These are phyloP conservation scores for Malassezia slooffiae DNA, from an alignment of 1,284 basidiomycete species.

Conservation along the genomic window DNA sequence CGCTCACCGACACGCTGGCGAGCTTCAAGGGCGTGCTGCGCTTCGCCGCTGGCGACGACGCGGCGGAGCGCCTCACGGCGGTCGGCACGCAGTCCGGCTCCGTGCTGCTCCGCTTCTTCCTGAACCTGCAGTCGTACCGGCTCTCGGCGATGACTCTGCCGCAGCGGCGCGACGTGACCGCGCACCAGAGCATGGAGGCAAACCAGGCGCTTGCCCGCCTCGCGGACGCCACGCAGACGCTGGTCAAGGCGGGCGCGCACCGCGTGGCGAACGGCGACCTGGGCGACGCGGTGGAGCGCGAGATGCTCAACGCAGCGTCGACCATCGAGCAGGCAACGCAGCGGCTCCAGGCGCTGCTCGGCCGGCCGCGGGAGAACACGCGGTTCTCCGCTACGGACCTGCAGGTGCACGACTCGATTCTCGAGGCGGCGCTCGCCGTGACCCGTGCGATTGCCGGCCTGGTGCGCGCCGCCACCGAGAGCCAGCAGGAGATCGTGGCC, in stretches of 20 bases:
- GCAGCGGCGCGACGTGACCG: slow-evolving; percentile 73
- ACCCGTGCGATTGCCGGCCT: slow-evolving; percentile 87
- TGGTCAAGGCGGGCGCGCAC: slow-evolving; percentile 74
- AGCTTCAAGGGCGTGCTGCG: slow-evolving; percentile 93
- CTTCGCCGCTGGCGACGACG: slow-evolving; percentile 77
- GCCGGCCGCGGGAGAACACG: slow-evolving; percentile 69
- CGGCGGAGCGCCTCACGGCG: slow-evolving; percentile 72
- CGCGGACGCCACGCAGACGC: slow-evolving; percentile 71
- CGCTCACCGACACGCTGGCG: slow-evolving; percentile 76
- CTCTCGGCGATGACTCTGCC: slow-evolving; percentile 52
- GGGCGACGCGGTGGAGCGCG: slow-evolving; percentile 88
- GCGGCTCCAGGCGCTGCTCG: slow-evolving; percentile 78
- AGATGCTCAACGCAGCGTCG: slow-evolving; percentile 84
- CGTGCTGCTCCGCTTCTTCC: slow-evolving; percentile 78
- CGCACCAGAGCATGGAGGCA: slow-evolving; percentile 78
- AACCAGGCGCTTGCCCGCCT: slow-evolving; percentile 70
- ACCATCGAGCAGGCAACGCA: slow-evolving; percentile 89
- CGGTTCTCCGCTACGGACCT: slow-evolving; percentile 81
- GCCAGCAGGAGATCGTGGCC: slow-evolving; percentile 93
- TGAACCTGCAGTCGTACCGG: slow-evolving; percentile 91
- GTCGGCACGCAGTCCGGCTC: slow-evolving; percentile 81
- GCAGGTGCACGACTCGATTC: slow-evolving; percentile 95
- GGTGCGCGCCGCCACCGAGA: slow-evolving; percentile 90
- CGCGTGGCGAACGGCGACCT: slow-evolving; percentile 78
- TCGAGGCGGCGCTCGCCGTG: slow-evolving; percentile 83